Percentiles rank a stretch among this genome's conserved stretches.
These are phyloP conservation scores for Apophysomyces trapeziformis DNA, from an alignment of 371 early-diverging fungal genomes.

Conservation along the genomic window DNA sequence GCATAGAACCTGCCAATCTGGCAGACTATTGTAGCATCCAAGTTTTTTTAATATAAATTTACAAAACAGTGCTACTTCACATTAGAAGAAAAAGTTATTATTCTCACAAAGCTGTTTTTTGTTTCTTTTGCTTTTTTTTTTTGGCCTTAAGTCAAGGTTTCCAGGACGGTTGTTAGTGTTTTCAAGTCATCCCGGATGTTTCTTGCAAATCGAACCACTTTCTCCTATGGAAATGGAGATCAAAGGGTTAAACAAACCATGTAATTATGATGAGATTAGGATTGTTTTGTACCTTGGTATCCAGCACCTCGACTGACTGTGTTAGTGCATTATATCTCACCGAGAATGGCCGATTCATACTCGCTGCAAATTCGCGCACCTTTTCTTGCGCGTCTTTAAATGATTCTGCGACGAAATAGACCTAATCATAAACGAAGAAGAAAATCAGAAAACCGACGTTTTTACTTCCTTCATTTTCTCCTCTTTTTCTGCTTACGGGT, in stretches of 20 bases:
- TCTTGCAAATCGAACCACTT: conserved; percentile 78
- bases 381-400: conserved; percentile 93
- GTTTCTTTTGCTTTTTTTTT: too few relatives aligned
- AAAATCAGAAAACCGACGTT: background rate
- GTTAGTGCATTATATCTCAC: conserved; percentile 93
- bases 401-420: conserved; percentile 94
- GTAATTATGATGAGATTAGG: too few relatives aligned
- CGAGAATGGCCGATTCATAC: conserved; percentile 83
- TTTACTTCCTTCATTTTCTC: background rate
- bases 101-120: too few relatives aligned
- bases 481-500: conserved; percentile 54
- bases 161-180: conserved; percentile 71
- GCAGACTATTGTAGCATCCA: too few relatives aligned
- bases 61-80: too few relatives aligned
- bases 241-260: background rate
- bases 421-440: conserved; percentile 10
- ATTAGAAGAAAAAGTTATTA: too few relatives aligned
- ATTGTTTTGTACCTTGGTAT: conserved; percentile 54
- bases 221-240: conserved; percentile 49
- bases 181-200: conserved; percentile 77
- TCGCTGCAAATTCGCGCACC: conserved; percentile 85
- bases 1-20: too few relatives aligned
- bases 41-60: too few relatives aligned
- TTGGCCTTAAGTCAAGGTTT: conserved; percentile 23
- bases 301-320: conserved; percentile 89